Evolutionary conservation across 495 filamentous ascomycete species (phyloP).

Genomic region (Acidiella bohemica): DNA sequence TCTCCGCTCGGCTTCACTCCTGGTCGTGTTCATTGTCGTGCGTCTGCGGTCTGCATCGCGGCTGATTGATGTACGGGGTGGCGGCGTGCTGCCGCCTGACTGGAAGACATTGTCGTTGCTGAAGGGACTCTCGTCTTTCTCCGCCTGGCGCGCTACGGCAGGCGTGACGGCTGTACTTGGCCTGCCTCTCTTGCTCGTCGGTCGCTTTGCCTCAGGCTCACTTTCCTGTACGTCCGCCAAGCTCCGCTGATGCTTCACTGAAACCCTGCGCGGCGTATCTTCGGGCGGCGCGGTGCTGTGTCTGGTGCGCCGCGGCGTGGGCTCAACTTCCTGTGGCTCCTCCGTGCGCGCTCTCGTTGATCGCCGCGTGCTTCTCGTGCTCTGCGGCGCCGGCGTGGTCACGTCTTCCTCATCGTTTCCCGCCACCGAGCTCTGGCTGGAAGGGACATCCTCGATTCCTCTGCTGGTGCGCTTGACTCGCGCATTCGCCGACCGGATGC

Average conservation of each 20-base stretch:
- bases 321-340: slow-evolving; percentile 13
- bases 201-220: slow-evolving; percentile 12
- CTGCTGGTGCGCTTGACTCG: slow-evolving; percentile 64
- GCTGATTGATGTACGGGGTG: slow-evolving; percentile 26
- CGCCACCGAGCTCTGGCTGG: slow-evolving; percentile 39
- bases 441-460: slow-evolving; percentile 71
- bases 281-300: slow-evolving; percentile 37
- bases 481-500: slow-evolving; percentile 57
- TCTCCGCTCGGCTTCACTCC: slow-evolving; percentile 27
- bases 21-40: slow-evolving; percentile 23
- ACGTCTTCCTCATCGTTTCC: slow-evolving; percentile 30
- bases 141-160: slow-evolving; percentile 29
- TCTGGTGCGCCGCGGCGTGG: slow-evolving; percentile 22
- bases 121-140: slow-evolving; percentile 48
- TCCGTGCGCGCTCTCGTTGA: slow-evolving; percentile 15
- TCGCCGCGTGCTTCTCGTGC: slow-evolving; percentile 23
- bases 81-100: slow-evolving; percentile 53
- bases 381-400: slow-evolving; percentile 37
- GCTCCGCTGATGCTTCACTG: slow-evolving; percentile 42
- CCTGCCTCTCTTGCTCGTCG: slow-evolving; percentile 9
- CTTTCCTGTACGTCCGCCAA: slow-evolving; percentile 31
- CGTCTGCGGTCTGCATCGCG: slow-evolving; percentile 34
- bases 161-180: slow-evolving; percentile 32
- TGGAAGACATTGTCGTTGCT: slow-evolving; percentile 90
- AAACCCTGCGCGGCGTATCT: slow-evolving; percentile 29